A percentile compares a stretch with the other conserved stretches of the same genome.
Evolutionary conservation across 1,284 basidiomycete species (phyloP).

Genomic region (Papiliotrema nemorosa): DNA sequence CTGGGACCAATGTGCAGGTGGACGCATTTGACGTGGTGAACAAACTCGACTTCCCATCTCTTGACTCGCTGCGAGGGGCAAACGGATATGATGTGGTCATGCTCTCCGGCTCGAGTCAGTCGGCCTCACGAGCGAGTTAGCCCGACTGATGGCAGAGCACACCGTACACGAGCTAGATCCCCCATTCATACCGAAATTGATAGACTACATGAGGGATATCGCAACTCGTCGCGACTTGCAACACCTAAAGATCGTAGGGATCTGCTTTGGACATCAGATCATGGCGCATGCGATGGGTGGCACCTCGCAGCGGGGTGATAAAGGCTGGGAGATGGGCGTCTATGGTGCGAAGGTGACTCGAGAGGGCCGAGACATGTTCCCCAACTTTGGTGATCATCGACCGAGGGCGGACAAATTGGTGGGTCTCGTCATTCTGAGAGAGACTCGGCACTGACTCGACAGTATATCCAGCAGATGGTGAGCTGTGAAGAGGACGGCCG

Average conservation of each 20-base stretch:
- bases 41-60: constrained; percentile 49
- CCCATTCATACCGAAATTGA: constrained; percentile 33
- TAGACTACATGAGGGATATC: constrained; percentile 35
- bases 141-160: constrained; percentile 27
- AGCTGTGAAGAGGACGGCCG: no score
- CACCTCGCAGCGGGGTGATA: constrained; percentile 44
- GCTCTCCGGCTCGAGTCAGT: constrained; percentile 54
- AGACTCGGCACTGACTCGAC: background rate
- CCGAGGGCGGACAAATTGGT: constrained; percentile 24
- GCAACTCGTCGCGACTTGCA: constrained; percentile 20
- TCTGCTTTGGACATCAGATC: constrained; percentile 57
- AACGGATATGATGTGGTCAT: constrained; percentile 51
- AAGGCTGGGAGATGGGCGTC: constrained; percentile 56
- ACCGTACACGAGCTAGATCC: constrained; percentile 36
- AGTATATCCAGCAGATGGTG: constrained; percentile 54
- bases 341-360: constrained; percentile 48
- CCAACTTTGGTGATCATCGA: constrained; percentile 34
- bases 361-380: constrained; percentile 45
- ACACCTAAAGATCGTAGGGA: constrained; percentile 44
- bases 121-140: background rate
- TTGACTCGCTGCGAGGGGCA: constrained; percentile 44
- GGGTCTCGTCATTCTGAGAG: background rate
- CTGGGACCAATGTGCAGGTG: constrained; percentile 43
- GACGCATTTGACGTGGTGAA: constrained; percentile 54
- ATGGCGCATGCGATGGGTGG: constrained; percentile 53